Conservation (phyloP, 179 eudicot species). For the Spergularia azorica region DNA sequence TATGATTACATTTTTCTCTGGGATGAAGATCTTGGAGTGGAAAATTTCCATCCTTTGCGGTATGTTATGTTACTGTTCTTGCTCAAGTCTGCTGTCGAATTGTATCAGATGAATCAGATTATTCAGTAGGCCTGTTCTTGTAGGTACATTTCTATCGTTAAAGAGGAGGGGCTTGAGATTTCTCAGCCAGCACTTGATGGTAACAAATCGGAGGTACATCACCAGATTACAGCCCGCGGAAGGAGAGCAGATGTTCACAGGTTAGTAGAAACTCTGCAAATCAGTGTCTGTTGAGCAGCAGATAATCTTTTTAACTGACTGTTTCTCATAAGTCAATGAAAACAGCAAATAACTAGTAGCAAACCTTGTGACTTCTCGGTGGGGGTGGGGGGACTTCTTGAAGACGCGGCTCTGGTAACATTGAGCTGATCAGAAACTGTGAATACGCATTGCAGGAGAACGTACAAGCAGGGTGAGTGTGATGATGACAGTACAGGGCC, state of each 20-base stretch:
- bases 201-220: constrained; percentile 75
- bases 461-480: constrained; percentile 65
- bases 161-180: constrained; percentile 82
- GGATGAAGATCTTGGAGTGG: constrained; percentile 98
- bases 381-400: too few species aligned
- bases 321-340: too few species aligned
- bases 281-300: too few species aligned
- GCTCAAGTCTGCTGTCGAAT: too few species aligned
- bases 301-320: too few species aligned
- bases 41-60: constrained; percentile 71
- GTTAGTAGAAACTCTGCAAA: constrained; percentile 29
- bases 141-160: constrained; percentile 76
- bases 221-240: constrained; percentile 77
- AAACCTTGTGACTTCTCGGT: too few species aligned
- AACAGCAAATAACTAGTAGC: too few species aligned
- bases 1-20: constrained; percentile 79
- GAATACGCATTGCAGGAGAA: constrained; percentile 51
- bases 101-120: too few species aligned
- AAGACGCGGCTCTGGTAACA: too few species aligned
- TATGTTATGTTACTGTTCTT: constrained; percentile 22
- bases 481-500: constrained; percentile 63
- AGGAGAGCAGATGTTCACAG: constrained; percentile 70
- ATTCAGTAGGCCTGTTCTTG: not conserved
- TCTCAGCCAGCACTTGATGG: constrained; percentile 91
- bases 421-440: not conserved